phyloP scores from a whole-genome alignment of 2,329 filamentous ascomycete species.

The Xylaria arbuscula region DNA sequence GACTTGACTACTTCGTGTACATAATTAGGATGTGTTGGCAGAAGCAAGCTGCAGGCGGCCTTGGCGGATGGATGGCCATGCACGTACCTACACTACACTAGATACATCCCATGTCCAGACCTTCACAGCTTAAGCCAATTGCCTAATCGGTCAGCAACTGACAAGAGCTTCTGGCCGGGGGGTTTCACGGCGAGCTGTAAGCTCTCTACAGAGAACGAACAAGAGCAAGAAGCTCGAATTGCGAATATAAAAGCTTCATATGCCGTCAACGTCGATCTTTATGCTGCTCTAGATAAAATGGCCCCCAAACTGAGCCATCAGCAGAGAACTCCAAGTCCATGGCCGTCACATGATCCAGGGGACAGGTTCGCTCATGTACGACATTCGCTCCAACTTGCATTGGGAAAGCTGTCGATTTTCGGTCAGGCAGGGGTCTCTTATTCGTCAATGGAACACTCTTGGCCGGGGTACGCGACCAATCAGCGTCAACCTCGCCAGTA shows the following conservation, averaged over 20 bases:
- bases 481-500: constrained; percentile 41
- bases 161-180: constrained; percentile 21
- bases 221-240: constrained; percentile 24
- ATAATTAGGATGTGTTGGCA: constrained; percentile 33
- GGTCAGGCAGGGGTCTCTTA: constrained; percentile 46
- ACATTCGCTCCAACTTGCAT: constrained; percentile 44
- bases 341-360: constrained; percentile 47
- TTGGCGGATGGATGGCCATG: constrained; percentile 41
- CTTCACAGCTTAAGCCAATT: constrained; percentile 36
- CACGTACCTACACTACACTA: constrained; percentile 29
- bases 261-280: constrained; percentile 34
- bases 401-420: constrained; percentile 44
- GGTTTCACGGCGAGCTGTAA: constrained; percentile 25
- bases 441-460: constrained; percentile 45
- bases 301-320: constrained; percentile 39
- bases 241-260: constrained; percentile 37
- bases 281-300: constrained; percentile 31
- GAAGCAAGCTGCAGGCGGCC: constrained; percentile 41
- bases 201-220: constrained; percentile 23
- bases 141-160: constrained; percentile 38
- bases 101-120: constrained; percentile 28
- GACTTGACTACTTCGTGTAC: constrained; percentile 23
- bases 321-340: constrained; percentile 36
- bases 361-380: constrained; percentile 42
- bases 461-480: constrained; percentile 45